Conservation (phyloP, 805 yeast genomes). For the Starmera pachycereana region DNA sequence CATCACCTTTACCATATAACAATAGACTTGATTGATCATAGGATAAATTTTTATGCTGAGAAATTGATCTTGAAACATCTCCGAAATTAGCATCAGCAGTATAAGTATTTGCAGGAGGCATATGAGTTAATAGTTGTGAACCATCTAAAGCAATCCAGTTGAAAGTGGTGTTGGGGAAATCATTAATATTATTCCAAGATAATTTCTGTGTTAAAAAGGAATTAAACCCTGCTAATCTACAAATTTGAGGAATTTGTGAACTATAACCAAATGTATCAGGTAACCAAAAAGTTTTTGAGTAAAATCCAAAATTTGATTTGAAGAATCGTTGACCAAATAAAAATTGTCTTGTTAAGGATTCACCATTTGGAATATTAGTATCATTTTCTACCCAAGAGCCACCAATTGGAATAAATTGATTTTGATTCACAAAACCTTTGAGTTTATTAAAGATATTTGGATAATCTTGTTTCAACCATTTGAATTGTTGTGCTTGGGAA, state of each 20-base stretch:
- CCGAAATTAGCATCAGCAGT: slow-evolving; percentile 92
- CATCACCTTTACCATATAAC: slow-evolving; percentile 91
- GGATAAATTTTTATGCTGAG: slow-evolving; percentile 76
- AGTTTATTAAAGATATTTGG: slow-evolving; percentile 65
- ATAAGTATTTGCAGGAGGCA: slow-evolving; percentile 97
- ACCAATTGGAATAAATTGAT: slow-evolving; percentile 83
- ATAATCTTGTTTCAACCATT: slow-evolving; percentile 83
- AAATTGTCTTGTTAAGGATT: slow-evolving; percentile 80
- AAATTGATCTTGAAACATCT: slow-evolving; percentile 72
- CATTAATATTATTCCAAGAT: slow-evolving; percentile 93
- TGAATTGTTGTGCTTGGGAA: slow-evolving; percentile 91
- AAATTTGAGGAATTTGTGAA: slow-evolving; percentile 89
- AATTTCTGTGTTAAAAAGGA: slow-evolving; percentile 86
- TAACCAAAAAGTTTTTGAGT: slow-evolving; percentile 79
- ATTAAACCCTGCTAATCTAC: slow-evolving; percentile 77
- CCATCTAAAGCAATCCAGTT: slow-evolving; percentile 96
- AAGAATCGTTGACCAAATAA: slow-evolving; percentile 84
- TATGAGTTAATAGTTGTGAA: slow-evolving; percentile 85
- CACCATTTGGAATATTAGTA: slow-evolving; percentile 93
- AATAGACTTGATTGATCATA: slow-evolving; percentile 73
- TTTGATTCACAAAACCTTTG: slow-evolving; percentile 49
- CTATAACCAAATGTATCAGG: slow-evolving; percentile 98
- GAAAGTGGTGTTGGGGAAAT: slow-evolving; percentile 82
- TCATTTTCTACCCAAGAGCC: slow-evolving; percentile 99
- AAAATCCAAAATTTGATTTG: slow-evolving; percentile 64